Evolutionary conservation across 768 basidiomycete genomes (phyloP), one percentile per base, ranked within the genome.

Genomic region (Leucocoprinus birnbaumii): DNA sequence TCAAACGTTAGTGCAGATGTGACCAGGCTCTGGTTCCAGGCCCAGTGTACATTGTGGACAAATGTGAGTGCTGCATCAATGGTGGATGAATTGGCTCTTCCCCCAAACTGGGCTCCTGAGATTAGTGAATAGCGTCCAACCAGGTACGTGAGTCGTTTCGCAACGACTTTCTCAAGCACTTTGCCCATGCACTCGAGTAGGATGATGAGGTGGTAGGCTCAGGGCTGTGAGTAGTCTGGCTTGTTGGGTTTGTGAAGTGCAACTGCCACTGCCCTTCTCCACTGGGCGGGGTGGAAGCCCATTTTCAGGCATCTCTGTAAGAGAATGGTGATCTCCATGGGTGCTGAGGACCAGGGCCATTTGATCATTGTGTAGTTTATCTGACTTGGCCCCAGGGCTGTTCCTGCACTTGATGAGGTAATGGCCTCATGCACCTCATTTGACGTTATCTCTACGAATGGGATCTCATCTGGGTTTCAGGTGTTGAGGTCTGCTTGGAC

Each of bases 101-200:
- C 61, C 0, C 67, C 65, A 43, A 68, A 68, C 38, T 68, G 64
- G 10, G 51, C 59, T 0, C 49, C n/a, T 1, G 59, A 62, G 8
- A 71, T 58, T 0, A 71, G 62, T 35, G 63, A 56, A 46, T 66
- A 46, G 13, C 50, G 57, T 0, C 61, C 62, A 0, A 61, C 64
- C 1, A 66, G 46, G 52, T 58, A 66, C 6, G 60, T 51, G 0
- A 74, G 57, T 1, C 64, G 55, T 0, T 54, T 22, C 2, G 71
- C 68, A 0, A 67, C 56, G 2, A 74, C 59, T 4, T 58, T 58
- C 44, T 72, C 68, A 0, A 71, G 55, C 0, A 71, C 46, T 40
- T 75, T 74, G 1, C 72, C 68, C 0, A 73, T 51, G 54, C 66
- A 69, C 41, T 73, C 69, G 0, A 72, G 63, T 10, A 73, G 66